Percentiles rank a stretch among this genome's conserved stretches.
phyloP scores from a whole-genome alignment of 2,329 filamentous ascomycete species.

The Calonectria ilicicola region DNA sequence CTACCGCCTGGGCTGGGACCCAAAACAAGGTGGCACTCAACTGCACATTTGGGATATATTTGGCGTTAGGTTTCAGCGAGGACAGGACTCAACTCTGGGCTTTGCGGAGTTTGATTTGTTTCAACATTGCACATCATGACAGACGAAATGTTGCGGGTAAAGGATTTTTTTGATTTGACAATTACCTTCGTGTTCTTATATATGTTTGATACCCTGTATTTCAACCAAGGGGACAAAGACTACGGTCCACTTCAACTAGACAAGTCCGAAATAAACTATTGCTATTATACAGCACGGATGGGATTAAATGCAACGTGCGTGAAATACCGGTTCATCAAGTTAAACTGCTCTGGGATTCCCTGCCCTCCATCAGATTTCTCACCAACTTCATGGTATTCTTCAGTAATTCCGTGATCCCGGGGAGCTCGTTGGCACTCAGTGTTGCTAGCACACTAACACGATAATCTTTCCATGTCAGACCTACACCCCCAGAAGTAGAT shows the following conservation, averaged over 20 bases:
- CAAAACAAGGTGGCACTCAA: constrained; percentile 44
- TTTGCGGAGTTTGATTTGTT: constrained; percentile 39
- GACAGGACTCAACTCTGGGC: constrained; percentile 50
- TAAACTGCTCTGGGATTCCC: constrained; percentile 33
- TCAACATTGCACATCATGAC: constrained; percentile 42
- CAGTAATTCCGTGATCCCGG: constrained; percentile 78
- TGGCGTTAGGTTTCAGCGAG: constrained; percentile 35
- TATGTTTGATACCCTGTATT: constrained; percentile 50
- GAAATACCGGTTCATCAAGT: not conserved
- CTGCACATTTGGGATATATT: constrained; percentile 40
- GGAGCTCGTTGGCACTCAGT: constrained; percentile 72
- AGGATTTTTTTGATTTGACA: constrained; percentile 10
- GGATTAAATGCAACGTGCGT: not conserved
- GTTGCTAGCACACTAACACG: constrained; percentile 77
- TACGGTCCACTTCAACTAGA: constrained; percentile 47
- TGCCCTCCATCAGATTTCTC: constrained; percentile 60
- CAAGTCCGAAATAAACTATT: constrained; percentile 30
- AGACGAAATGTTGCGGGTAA: constrained; percentile 10
- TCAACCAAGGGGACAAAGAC: constrained; percentile 46
- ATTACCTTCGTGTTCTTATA: constrained; percentile 29
- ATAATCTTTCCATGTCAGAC: constrained; percentile 79
- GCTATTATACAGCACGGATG: not conserved
- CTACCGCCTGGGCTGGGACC: constrained; percentile 25
- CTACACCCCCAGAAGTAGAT: constrained; percentile 73
- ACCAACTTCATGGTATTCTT: constrained; percentile 85